Evolutionary conservation across 2,329 filamentous ascomycete species (phyloP).

Genomic region (Xylariaceae sp.): DNA sequence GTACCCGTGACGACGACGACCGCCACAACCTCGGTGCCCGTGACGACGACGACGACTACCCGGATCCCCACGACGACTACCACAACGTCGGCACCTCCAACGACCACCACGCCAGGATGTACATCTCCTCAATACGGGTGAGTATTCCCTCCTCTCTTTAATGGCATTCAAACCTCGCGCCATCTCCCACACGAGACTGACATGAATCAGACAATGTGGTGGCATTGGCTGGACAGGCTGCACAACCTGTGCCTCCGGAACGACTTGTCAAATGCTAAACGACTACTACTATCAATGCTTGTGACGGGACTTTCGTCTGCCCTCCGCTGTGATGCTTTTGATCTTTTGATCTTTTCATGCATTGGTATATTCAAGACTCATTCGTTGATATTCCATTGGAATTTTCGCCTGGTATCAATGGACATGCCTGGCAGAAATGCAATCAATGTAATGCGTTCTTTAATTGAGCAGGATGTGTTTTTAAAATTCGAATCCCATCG

Average conservation of each 20-base stretch:
- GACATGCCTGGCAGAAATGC: no score
- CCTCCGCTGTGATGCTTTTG: no score
- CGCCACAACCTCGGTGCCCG: conserved; percentile 2
- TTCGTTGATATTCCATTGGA: no score
- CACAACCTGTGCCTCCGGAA: conserved; percentile 31
- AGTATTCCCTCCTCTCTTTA: background rate
- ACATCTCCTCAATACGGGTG: conserved; percentile 26
- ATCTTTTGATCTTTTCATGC: no score
- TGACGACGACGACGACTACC: conserved; percentile 8
- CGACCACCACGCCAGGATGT: conserved; percentile 16
- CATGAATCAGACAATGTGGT: conserved; percentile 32
- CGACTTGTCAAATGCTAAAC: conserved; percentile 28
- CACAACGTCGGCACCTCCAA: conserved; percentile 14
- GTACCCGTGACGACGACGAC: background rate
- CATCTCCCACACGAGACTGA: background rate
- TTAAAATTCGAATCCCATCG: no score
- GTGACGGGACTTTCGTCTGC: background rate
- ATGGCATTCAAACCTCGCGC: background rate
- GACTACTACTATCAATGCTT: conserved; percentile 19
- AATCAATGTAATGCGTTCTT: no score
- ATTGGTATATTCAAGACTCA: no score
- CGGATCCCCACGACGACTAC: conserved; percentile 14
- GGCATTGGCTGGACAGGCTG: conserved; percentile 34
- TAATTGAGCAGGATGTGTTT: no score
- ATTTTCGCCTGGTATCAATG: no score